phyloP scores from a whole-genome alignment of 352 stramenopile species.

The Phytophthora pini region DNA sequence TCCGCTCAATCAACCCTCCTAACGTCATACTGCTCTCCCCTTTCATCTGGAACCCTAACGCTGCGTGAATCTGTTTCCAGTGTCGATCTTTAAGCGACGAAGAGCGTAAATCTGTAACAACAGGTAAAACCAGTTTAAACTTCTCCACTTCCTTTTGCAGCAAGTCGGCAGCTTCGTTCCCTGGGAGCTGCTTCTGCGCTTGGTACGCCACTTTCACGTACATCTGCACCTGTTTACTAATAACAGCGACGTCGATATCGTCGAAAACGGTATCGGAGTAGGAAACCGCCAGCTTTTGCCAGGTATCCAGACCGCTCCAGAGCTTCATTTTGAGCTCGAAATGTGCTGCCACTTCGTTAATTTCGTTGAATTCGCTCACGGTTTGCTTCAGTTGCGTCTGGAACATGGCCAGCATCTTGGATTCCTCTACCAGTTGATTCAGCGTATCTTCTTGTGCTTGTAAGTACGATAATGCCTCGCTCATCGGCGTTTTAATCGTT shows the following conservation, averaged over 20 bases:
- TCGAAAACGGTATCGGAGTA: conserved; percentile 89
- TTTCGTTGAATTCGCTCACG: conserved; percentile 89
- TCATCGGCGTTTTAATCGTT: conserved; percentile 77
- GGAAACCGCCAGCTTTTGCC: conserved; percentile 74
- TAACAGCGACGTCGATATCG: conserved; percentile 86
- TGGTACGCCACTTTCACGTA: conserved; percentile 91
- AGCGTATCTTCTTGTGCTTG: conserved; percentile 76
- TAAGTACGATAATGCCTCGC: conserved; percentile 78
- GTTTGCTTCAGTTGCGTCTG: conserved; percentile 88
- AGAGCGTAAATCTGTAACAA: conserved; percentile 76
- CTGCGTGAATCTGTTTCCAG: conserved; percentile 73
- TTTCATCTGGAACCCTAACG: conserved; percentile 92
- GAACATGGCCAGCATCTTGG: conserved; percentile 88
- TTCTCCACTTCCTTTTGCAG: conserved; percentile 90
- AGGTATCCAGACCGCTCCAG: conserved; percentile 89
- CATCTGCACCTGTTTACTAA: conserved; percentile 90
- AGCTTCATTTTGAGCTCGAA: conserved; percentile 93
- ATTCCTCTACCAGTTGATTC: conserved; percentile 78
- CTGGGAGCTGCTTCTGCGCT: conserved; percentile 87
- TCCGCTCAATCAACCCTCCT: conserved; percentile 83
- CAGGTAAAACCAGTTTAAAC: conserved; percentile 88
- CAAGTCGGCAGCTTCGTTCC: conserved; percentile 84
- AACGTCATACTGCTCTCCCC: conserved; percentile 82
- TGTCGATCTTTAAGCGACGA: conserved; percentile 77
- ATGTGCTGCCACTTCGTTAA: conserved; percentile 87